These are phyloP conservation scores for Musa schizocarpa DNA, from an alignment of 176 grass and related monocot species.

Conservation along the genomic window DNA sequence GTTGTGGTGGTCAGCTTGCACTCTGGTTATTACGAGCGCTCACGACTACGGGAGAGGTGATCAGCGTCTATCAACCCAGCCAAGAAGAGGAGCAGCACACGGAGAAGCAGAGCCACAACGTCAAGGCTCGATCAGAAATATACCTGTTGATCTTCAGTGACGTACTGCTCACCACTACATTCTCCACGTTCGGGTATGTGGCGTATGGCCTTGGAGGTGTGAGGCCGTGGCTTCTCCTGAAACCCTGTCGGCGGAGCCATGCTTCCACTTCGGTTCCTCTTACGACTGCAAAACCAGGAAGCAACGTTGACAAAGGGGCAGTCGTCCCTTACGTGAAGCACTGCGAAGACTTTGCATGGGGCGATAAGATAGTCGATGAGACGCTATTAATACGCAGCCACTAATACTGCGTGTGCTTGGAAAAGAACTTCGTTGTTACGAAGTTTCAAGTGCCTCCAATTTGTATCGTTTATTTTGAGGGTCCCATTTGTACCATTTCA, in stretches of 20 bases:
- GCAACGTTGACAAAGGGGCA: slow-evolving; percentile 1
- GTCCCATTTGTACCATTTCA: too few species aligned
- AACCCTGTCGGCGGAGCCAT: neutral
- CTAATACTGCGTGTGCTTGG: too few species aligned
- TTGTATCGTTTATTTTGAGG: too few species aligned
- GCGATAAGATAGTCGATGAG: neutral
- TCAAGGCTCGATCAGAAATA: slow-evolving; percentile 61
- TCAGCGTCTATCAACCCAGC: slow-evolving; percentile 71
- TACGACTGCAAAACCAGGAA: neutral
- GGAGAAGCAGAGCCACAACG: slow-evolving; percentile 45
- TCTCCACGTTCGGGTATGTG: slow-evolving; percentile 60
- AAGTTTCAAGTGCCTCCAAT: too few species aligned
- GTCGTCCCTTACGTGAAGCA: slow-evolving; percentile 3
- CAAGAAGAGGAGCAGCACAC: slow-evolving; percentile 37
- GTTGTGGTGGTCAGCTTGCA: too few species aligned
- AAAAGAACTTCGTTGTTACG: too few species aligned
- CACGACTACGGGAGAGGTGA: slow-evolving; percentile 14
- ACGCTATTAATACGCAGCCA: too few species aligned
- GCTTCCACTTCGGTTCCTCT: slow-evolving; percentile 3
- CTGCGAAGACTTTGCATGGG: slow-evolving; percentile 6
- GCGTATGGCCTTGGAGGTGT: slow-evolving; percentile 23
- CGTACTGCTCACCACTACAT: slow-evolving; percentile 30
- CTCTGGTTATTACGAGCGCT: too few species aligned
- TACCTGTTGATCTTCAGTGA: slow-evolving; percentile 44
- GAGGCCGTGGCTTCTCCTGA: neutral